Evolutionary conservation across 164 flowering plant species (phyloP), one percentile per base, ranked within the genome.

Genomic region (Litsea cubeba): DNA sequence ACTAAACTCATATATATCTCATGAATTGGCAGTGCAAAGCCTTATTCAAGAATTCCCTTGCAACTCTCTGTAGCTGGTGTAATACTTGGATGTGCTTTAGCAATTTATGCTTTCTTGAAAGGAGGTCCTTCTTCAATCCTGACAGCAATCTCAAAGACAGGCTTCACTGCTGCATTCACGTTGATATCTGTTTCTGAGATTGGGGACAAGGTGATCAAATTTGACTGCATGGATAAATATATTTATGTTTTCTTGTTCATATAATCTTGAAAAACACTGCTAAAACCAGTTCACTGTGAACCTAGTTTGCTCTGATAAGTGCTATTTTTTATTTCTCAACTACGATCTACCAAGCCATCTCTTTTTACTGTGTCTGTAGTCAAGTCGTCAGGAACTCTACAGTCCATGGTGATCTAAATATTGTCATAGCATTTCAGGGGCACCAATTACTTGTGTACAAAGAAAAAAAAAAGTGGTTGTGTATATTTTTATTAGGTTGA

Each of bases 151-250:
- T 86, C 99, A 62, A 95, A 95, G 83, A 90, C 99, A 65, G 99
- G 99, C 50, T 91, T 95, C 77, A 88, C 99, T 68, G 99, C 99
- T 71, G 99, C 99, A 49, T 93, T 95, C 86, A 71, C 89, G 0
- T 85, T 95, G 78, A 95, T 95, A 77, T 93, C 90, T 90, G 97
- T 95, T 71, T 95, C 99, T 74, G 99, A 95, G 84, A 95, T 95
- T 76, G 99, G 99, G 40, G 99, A 95, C 87, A 95, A 95, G 96
- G 99, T 83, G 73, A 80, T 15, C 40, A 30, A 54, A 73, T 65
- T 32, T 25, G 63, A 68, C 24, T 15, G 5, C 54, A 14, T 68
- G 71, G 71, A 57, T 70, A 30, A 23, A 23, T 17, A 50, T 2
- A 7, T 24, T 73, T 26, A 1, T 65, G 25, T 49, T 50, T 65